Conservation (phyloP, 2,329 filamentous ascomycete species). For the Tolypocladium nubicola region DNA sequence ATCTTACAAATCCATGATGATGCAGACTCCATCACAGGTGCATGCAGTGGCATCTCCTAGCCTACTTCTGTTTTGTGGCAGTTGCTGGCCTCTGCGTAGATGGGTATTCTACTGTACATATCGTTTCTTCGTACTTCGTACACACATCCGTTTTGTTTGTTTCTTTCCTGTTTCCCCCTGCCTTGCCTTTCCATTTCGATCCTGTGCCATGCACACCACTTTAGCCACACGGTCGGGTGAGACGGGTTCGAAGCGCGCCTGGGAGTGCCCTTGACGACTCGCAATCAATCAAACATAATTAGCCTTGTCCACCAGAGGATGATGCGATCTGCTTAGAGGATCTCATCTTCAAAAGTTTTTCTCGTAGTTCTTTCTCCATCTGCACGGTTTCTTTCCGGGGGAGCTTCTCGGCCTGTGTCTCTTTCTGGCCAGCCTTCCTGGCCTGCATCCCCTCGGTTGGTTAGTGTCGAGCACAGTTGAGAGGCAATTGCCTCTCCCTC, state of each 20-base stretch:
- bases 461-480: slow-evolving; percentile 5
- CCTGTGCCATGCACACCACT: not conserved
- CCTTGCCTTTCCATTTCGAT: not conserved
- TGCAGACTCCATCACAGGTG: not conserved
- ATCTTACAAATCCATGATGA: not conserved
- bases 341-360: slow-evolving; percentile 3
- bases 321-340: slow-evolving; percentile 18
- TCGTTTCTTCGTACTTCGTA: not conserved
- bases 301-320: slow-evolving; percentile 5
- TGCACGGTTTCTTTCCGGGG: not conserved
- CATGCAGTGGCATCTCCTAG: not conserved
- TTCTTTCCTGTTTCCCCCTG: not conserved
- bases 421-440: slow-evolving; percentile 1
- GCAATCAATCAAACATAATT: slow-evolving; percentile 5
- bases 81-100: not conserved
- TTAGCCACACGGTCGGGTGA: not conserved
- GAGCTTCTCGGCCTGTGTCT: slow-evolving; percentile 1
- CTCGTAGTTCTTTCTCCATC: slow-evolving; percentile 1
- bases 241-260: not conserved
- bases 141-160: not conserved
- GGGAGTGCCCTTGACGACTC: slow-evolving; percentile 2
- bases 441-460: slow-evolving; percentile 5
- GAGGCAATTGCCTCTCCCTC: not conserved
- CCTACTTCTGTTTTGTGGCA: not conserved
- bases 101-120: not conserved